Conservation (phyloP, 2,329 filamentous ascomycete genomes). For the Claviceps sp. region DNA sequence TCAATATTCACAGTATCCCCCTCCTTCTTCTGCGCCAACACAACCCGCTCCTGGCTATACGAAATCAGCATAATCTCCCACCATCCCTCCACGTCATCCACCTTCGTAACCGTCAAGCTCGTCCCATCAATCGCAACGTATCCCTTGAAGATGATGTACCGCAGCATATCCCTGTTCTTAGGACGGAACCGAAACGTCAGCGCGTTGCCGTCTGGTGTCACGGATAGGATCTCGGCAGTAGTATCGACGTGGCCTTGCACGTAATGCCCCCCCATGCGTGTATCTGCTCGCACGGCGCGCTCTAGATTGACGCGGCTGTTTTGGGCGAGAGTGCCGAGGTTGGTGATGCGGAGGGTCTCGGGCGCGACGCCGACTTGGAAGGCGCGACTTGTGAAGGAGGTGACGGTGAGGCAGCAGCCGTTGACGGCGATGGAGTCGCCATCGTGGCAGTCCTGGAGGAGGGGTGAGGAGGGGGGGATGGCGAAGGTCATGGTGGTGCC, state of each 20-base stretch:
- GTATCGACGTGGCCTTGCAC: constrained; percentile 97
- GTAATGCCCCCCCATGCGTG: constrained; percentile 95
- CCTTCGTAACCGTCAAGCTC: constrained; percentile 80
- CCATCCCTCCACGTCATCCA: constrained; percentile 65
- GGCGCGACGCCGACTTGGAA: constrained; percentile 94
- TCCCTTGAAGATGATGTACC: constrained; percentile 92
- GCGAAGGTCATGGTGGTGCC: constrained; percentile 85
- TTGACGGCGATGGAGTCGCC: constrained; percentile 95
- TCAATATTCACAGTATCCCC: constrained; percentile 84
- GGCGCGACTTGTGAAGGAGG: constrained; percentile 30
- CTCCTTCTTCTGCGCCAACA: constrained; percentile 62
- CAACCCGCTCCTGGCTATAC: constrained; percentile 88
- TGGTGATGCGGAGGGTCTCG: constrained; percentile 89
- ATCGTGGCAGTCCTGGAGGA: constrained; percentile 70
- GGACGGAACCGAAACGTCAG: constrained; percentile 75
- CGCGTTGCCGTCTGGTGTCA: constrained; percentile 77
- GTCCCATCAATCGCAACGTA: constrained; percentile 91
- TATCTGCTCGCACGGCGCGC: constrained; percentile 77
- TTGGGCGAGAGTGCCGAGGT: constrained; percentile 62
- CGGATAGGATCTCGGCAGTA: constrained; percentile 58
- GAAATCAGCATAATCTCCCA: constrained; percentile 97
- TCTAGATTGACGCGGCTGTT: constrained; percentile 77
- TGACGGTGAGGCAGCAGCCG: constrained; percentile 90
- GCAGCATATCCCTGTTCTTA: constrained; percentile 51
- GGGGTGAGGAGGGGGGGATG: constrained; percentile 49